Evolutionary conservation across 345 rosid species (phyloP).

Genomic region (Citropsis articulata): DNA sequence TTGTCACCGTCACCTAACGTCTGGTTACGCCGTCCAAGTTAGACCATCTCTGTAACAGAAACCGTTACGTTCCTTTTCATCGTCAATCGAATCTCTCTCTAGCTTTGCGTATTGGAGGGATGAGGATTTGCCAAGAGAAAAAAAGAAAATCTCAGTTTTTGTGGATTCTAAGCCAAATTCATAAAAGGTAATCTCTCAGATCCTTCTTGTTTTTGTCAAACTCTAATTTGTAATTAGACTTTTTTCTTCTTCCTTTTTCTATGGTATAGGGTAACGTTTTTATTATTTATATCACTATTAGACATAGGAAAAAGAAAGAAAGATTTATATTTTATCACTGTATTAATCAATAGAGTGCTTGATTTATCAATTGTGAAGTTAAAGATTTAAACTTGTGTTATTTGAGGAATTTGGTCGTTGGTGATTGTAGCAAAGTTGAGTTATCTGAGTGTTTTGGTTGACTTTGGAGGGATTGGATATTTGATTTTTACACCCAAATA

Average conservation of each 20-base stretch:
- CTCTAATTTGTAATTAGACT: neutral
- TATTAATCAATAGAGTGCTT: neutral
- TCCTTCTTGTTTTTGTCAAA: neutral
- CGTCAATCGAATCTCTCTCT: neutral
- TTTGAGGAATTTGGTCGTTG: neutral
- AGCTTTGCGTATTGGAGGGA: slow-evolving; percentile 9
- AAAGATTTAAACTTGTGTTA: neutral
- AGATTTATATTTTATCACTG: neutral
- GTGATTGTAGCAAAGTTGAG: neutral
- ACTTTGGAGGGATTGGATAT: neutral
- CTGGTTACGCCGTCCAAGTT: neutral
- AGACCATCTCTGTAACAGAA: neutral
- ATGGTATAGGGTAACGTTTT: neutral
- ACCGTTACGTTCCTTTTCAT: neutral
- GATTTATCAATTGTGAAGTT: neutral
- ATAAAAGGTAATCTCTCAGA: slow-evolving; percentile 11
- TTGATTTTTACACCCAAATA: neutral
- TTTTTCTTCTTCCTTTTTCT: neutral
- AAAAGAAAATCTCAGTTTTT: neutral
- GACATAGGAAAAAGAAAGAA: neutral
- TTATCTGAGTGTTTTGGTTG: neutral
- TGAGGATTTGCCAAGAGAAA: slow-evolving; percentile 8
- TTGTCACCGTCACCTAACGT: neutral
- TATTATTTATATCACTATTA: neutral
- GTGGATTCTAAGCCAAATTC: slow-evolving; percentile 13